phyloP scores from a whole-genome alignment of 108 stramenopile species.

The Nitzschia sp. region DNA sequence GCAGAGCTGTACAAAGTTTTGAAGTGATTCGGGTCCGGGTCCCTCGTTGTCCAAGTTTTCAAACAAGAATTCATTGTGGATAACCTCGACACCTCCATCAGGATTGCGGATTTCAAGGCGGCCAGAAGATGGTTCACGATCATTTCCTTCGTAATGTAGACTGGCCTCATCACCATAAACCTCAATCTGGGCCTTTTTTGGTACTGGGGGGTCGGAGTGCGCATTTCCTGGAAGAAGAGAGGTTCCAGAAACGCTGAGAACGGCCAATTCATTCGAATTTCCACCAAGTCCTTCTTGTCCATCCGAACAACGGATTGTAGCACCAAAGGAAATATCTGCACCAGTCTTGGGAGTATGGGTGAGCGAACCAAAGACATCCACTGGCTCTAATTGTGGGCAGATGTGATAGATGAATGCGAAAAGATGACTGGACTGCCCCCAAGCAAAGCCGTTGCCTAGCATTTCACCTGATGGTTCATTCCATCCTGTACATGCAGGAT shows the following conservation, averaged over 20 bases:
- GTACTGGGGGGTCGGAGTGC: constrained; percentile 61
- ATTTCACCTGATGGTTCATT: constrained; percentile 46
- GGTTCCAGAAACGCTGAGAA: constrained; percentile 61
- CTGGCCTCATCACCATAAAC: constrained; percentile 62
- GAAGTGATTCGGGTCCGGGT: constrained; percentile 60
- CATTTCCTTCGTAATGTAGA: constrained; percentile 44
- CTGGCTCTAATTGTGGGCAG: constrained; percentile 37
- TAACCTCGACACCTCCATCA: constrained; percentile 36
- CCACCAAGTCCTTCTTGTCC: neutral
- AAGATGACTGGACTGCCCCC: constrained; percentile 68
- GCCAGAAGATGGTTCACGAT: constrained; percentile 56
- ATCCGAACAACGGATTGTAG: constrained; percentile 56
- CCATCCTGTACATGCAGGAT: constrained; percentile 43
- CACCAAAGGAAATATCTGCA: constrained; percentile 67
- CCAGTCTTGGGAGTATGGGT: constrained; percentile 50
- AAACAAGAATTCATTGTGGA: constrained; percentile 52
- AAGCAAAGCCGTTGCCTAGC: constrained; percentile 78
- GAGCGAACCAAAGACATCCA: constrained; percentile 54
- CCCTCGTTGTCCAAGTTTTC: constrained; percentile 60
- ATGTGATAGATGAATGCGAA: constrained; percentile 71
- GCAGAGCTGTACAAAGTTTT: constrained; percentile 59
- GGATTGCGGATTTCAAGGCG: constrained; percentile 47
- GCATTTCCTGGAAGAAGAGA: constrained; percentile 64
- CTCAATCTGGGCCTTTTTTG: constrained; percentile 52
- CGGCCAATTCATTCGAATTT: constrained; percentile 28